A percentile compares a stretch with the other conserved stretches of the same genome.
phyloP scores from a whole-genome alignment of 257 asterid genomes.

The Perilla frutescens region DNA sequence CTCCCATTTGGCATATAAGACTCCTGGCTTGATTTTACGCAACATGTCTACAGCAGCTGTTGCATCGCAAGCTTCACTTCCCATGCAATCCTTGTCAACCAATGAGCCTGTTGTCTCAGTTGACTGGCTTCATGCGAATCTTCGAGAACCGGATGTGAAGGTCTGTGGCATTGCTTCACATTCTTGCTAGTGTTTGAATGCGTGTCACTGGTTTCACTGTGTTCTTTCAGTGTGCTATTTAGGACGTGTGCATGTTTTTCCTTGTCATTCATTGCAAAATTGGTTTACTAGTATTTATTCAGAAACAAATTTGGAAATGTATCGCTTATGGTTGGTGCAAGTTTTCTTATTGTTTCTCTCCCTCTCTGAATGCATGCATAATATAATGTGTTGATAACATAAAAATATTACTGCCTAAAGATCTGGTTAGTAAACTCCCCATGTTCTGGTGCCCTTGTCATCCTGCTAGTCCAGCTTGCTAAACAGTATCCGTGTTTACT shows the following conservation, averaged over 20 bases:
- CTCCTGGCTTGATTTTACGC: conserved; percentile 37
- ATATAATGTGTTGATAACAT: background rate
- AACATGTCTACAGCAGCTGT: conserved; percentile 66
- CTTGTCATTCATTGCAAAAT: conserved; percentile 5
- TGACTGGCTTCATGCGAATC: conserved; percentile 93
- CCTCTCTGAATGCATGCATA: background rate
- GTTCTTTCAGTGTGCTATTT: background rate
- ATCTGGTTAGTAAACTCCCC: background rate
- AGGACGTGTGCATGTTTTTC: background rate
- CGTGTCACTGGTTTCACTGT: background rate
- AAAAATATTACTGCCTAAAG: background rate
- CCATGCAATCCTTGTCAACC: conserved; percentile 52
- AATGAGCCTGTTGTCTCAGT: conserved; percentile 90
- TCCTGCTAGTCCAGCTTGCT: conserved; percentile 1
- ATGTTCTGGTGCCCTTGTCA: background rate
- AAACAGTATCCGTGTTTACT: background rate
- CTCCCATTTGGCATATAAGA: conserved; percentile 46
- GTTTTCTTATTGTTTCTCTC: background rate
- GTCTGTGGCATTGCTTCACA: conserved; percentile 39
- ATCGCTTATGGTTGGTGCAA: background rate
- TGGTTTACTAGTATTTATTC: background rate
- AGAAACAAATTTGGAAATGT: background rate
- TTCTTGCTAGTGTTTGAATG: background rate
- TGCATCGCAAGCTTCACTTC: conserved; percentile 61
- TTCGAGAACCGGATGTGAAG: conserved; percentile 82